These are phyloP conservation scores for Aaosphaeria arxii DNA, from an alignment of 2,329 filamentous ascomycete genomes.

Conservation along the genomic window DNA sequence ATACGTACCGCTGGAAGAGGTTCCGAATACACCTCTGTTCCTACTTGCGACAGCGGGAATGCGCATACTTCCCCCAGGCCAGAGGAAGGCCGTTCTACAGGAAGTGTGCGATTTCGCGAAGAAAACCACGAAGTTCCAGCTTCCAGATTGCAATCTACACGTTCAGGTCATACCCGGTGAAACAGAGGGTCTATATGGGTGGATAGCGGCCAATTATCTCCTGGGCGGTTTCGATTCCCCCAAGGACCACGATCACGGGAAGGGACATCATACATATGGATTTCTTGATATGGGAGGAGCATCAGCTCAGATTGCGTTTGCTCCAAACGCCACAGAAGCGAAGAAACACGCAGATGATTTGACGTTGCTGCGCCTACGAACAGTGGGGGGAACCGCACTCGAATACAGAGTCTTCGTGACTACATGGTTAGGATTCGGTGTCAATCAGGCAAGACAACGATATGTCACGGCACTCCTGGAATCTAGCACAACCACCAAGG, in stretches of 20 bases:
- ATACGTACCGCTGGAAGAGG: constrained; percentile 71
- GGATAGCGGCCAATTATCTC: constrained; percentile 95
- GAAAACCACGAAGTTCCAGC: constrained; percentile 71
- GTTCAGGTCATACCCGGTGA: constrained; percentile 94
- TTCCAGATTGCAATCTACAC: constrained; percentile 87
- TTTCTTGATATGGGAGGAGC: constrained; percentile 98
- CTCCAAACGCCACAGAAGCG: constrained; percentile 87
- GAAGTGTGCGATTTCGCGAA: constrained; percentile 82
- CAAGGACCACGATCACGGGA: constrained; percentile 72
- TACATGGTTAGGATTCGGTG: constrained; percentile 97
- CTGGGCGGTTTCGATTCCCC: constrained; percentile 85
- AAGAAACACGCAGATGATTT: constrained; percentile 86
- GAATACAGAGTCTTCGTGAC: constrained; percentile 94
- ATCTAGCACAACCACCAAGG: constrained; percentile 58
- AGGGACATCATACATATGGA: constrained; percentile 89
- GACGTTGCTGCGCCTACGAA: constrained; percentile 80
- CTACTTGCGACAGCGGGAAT: constrained; percentile 95
- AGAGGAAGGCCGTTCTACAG: constrained; percentile 70
- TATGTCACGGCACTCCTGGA: constrained; percentile 78
- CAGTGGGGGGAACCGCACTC: constrained; percentile 69
- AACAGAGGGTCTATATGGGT: constrained; percentile 93
- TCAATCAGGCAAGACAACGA: constrained; percentile 82
- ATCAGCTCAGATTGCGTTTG: constrained; percentile 96
- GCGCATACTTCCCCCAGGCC: constrained; percentile 72
- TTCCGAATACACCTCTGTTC: constrained; percentile 85